Base-by-base conservation (phyloP, 1,284 basidiomycete genomes). In the Veloboletus limbatus region DNA sequence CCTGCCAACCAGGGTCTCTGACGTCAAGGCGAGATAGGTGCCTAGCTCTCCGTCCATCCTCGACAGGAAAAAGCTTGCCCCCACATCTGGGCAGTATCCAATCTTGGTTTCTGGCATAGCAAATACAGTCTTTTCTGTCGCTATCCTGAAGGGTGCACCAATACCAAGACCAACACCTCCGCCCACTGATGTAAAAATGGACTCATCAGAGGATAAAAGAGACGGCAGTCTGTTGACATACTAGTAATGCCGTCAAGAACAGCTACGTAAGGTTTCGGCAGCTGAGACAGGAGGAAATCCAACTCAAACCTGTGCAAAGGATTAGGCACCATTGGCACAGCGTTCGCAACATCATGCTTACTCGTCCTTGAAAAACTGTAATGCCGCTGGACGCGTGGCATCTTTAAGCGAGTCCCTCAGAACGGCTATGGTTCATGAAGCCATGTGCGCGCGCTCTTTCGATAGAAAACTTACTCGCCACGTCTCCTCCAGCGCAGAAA, bases 31-130 rank as follows among this genome's bases (percentile, higher is more conserved):
- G 45, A 99, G 81, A 74, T 97, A 99, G 16, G 91, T 88, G 32
- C 97, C 97, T 44, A 98, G 67, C 55, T 90, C 77, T 13, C 97
- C 97, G 64, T 99, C 97, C 46, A 99, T 71, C 55, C 87, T 81
- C 22, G 93, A 85, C 43, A 99, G 75, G 70, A 93, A 94, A 70
- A 87, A 89, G 56, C 82, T 94, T 33, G 88, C 89, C 28, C 97
- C 97, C 40, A 99, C 96, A 68, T 96, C 92, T 24, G 92, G 93
- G 57, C 76, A 85, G 58, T 87, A 89, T 32, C 90, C 93, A 54
- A 96, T 95, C 64, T 90, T 92, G 18, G 91, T 91, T 71, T 97
- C 94, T 27, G 97, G 97, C 96, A 99, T 99, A n/a, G 94, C 89
- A 63, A 95, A 91, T 1, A 79, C 53, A 1, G 96, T 97, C 35